A percentile compares a stretch with the other conserved stretches of the same genome.
These are phyloP conservation scores for Biscogniauxia mediterranea DNA, from an alignment of 2,329 filamentous ascomycete species.

Conservation along the genomic window DNA sequence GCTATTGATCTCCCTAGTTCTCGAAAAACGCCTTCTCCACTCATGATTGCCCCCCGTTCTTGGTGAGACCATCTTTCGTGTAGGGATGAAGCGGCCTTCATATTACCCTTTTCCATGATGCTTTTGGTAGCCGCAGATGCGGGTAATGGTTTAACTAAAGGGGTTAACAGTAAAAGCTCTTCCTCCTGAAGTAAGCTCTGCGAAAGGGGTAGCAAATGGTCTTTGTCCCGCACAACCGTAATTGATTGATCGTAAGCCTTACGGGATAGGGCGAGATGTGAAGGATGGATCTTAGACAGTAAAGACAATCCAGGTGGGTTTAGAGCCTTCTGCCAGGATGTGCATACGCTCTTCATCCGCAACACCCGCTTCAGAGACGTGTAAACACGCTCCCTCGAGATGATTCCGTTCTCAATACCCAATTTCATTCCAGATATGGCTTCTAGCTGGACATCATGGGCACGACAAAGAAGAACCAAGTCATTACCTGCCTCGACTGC, in stretches of 20 bases:
- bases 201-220: constrained; percentile 78
- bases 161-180: constrained; percentile 85
- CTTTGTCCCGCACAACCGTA: constrained; percentile 86
- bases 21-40: constrained; percentile 87
- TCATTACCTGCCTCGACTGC: constrained; percentile 96
- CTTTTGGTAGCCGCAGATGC: constrained; percentile 80
- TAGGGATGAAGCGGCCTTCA: constrained; percentile 34
- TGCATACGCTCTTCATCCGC: constrained; percentile 78
- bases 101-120: constrained; percentile 54
- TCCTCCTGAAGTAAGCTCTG: constrained; percentile 80
- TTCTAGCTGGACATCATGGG: constrained; percentile 85
- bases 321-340: constrained; percentile 88
- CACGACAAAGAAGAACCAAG: constrained; percentile 81
- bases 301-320: constrained; percentile 77
- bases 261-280: constrained; percentile 77
- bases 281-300: constrained; percentile 76
- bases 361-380: constrained; percentile 78
- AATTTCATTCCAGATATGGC: constrained; percentile 87
- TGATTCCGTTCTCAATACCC: constrained; percentile 86
- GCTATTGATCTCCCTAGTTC: constrained; percentile 87
- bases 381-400: constrained; percentile 75
- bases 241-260: constrained; percentile 91
- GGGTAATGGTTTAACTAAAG: constrained; percentile 86
- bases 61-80: constrained; percentile 59
- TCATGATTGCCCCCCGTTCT: constrained; percentile 70